Evolutionary conservation across 106 monocot species (phyloP), one percentile per base, ranked within the genome.

Genomic region (Platanthera zijinensis): DNA sequence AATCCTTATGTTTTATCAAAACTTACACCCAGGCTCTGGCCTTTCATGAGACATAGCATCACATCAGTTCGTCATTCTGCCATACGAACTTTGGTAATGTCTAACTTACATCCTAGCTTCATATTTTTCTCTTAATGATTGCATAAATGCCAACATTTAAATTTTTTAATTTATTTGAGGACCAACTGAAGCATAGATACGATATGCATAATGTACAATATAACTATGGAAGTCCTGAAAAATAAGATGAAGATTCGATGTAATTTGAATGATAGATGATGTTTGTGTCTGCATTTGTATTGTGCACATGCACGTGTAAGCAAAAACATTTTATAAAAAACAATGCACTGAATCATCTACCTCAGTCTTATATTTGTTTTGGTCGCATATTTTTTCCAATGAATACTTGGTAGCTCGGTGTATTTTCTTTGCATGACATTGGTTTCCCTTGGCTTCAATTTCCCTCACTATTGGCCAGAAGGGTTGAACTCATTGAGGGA

Each of bases 41-140:
- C 97, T 74, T 97, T 97, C 73, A 97, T 97, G 94, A 91, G 97
- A 71, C 97, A 97, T 52, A 94, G 75, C 73, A 97, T 97, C 52
- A 87, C 86, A 74, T 89, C 94, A 78, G 97, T 97, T 82, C 91
- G 97, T 52, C 81, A 89, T 79, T 97, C 97, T 81, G 91, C 97
- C 19, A 91, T 97, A 19, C 84, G 86, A n/a, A 97, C 97, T 54
- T 76, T 97, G 85, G 96, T 97, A 84, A 72, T 46, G 13, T 79
- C 62, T 54, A 8, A 72, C 25, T 62, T 72, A 52, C 75, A 63
- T 30, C 3, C 48, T 70, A 48, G 13, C 17, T 70, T 8, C 5
- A 7, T n/a, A 12, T 67, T 70, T 48, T 48, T 48, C 6, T n/a
- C 4, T 48, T 15, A 6, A 15, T 25, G 25, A 6, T 70, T 4